Evolutionary conservation across 2,329 filamentous ascomycete species (phyloP), one percentile per base, ranked within the genome.

Genomic region (Lecanoromycetidae sp.): DNA sequence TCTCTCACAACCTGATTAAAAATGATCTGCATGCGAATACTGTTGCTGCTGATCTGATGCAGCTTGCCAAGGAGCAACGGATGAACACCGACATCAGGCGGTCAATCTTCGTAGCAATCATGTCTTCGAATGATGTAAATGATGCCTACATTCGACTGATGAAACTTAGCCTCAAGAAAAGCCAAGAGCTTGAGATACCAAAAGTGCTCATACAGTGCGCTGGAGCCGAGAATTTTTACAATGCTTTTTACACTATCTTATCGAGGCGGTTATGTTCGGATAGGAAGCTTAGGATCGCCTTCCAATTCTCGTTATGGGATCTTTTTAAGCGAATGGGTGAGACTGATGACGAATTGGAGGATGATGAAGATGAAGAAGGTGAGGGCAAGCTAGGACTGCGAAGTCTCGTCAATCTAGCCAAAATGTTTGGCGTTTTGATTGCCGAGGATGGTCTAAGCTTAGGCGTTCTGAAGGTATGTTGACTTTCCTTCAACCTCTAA

Each of bases 71-170:
- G 48, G 77, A 84, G 37, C 83, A 93, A 54, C 80, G 86, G 17
- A 87, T 95, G 77, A 91, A 87, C 60, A 94, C 87, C 0, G 80
- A 86, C 49, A 75, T 91, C 17, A 82, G 88, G 37, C 79, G 86
- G 44, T 85, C 87, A n/a, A 94, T 98, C 50, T 98, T 98, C 63
- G 76, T 93, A 27, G 81, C 87, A 4, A 80, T 98, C 50, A 84
- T 95, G 71, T 88, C 84, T 9, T 85, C 87, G 1, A 77, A 76
- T 8, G 87, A 94, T 60, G 86, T 76, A 61, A 80, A 87, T 56
- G 87, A 96, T 58, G 91, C 87, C 0, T 80, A 88, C 56, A 67
- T 80, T 8, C 82, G 87, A 15, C 71, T 95, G 6, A 70, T 80
- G 50, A 93, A 93, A 60, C 76, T 98, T 8, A 80, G 80, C 29